A percentile compares a stretch with the other conserved stretches of the same genome.
phyloP scores from a whole-genome alignment of 2,329 filamentous ascomycete genomes.

The Claviceps spartinae region DNA sequence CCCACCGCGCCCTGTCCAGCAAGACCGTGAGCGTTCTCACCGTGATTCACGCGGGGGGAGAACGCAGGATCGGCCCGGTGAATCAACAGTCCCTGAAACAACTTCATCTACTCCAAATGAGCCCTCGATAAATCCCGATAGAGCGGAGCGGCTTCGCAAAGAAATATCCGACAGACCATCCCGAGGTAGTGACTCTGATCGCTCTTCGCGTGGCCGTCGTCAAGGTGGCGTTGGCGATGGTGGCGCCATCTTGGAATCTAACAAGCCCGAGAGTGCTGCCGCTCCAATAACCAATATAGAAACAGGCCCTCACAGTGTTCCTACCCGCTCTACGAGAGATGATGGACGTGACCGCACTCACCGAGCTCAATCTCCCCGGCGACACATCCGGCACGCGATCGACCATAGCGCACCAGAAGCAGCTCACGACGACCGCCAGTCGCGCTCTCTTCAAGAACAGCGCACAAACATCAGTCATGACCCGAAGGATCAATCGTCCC shows the following conservation, averaged over 20 bases:
- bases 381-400: slow-evolving; percentile 19
- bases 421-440: slow-evolving; percentile 32
- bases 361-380: slow-evolving; percentile 36
- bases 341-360: slow-evolving; percentile 29
- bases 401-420: slow-evolving; percentile 25
- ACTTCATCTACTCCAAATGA: slow-evolving; percentile 20
- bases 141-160: slow-evolving; percentile 34
- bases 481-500: slow-evolving; percentile 19
- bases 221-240: slow-evolving; percentile 8
- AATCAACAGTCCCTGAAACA: slow-evolving; percentile 16
- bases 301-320: slow-evolving; percentile 16
- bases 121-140: slow-evolving; percentile 41
- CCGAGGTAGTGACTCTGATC: slow-evolving; percentile 18
- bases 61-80: slow-evolving; percentile 16
- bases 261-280: slow-evolving; percentile 36
- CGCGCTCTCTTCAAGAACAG: slow-evolving; percentile 26
- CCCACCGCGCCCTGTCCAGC: slow-evolving; percentile 24
- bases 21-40: slow-evolving; percentile 28
- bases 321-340: slow-evolving; percentile 27
- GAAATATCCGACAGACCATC: slow-evolving; percentile 15
- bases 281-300: slow-evolving; percentile 28
- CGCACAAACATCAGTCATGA: slow-evolving; percentile 17
- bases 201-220: slow-evolving; percentile 15
- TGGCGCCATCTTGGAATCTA: slow-evolving; percentile 20
- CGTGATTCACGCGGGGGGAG: slow-evolving; percentile 17